Evolutionary conservation across 176 grass and related monocot species (phyloP), one percentile per base, ranked within the genome.

Genomic region (Musa troglodytarum): DNA sequence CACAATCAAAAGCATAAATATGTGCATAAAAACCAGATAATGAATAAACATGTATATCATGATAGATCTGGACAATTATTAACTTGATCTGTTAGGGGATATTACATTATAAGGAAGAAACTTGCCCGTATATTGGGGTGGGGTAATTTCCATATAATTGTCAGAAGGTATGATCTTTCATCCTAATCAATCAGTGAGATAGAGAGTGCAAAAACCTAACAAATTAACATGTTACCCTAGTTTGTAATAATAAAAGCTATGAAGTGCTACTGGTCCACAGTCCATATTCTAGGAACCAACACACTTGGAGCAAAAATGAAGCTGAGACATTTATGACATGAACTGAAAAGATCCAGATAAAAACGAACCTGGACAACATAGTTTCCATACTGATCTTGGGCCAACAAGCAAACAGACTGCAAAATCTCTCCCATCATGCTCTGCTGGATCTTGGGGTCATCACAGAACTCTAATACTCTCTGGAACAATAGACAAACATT

Each of bases 341-440:
- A 26, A 63, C 51, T 50, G 2, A 63, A 4, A 17, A 65, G 9
- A 43, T 63, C 74, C 71, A 3, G 10, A 24, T 55, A 50, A 8
- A 68, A 19, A 58, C 54, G 13, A 64, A 73, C 86, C 83, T 90
- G 83, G 52, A 90, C 75, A 68, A 90, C 81, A 23, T 86, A 88
- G 70, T 90, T 94, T 7, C 83, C 88, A 49, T 74, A 90, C 12
- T 74, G 76, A 17, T 90, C 75, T 74, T 54, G 19, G 0, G 85
- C 74, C 50, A 88, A 64, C 49, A 72, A 56, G 12, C 23, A 72
- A 24, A 84, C 73, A 14, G 20, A 24, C 12, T 88, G 63, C 0
- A 86, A 22, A n/a, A 88, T 74, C 77, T 86, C 81, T 12, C 5
- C 34, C 10, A 92, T 49, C 63, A 86, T 14, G 3, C 5, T 65